These are phyloP conservation scores for Colletotrichum horii DNA, from an alignment of 2,329 filamentous ascomycete species.

Conservation along the genomic window DNA sequence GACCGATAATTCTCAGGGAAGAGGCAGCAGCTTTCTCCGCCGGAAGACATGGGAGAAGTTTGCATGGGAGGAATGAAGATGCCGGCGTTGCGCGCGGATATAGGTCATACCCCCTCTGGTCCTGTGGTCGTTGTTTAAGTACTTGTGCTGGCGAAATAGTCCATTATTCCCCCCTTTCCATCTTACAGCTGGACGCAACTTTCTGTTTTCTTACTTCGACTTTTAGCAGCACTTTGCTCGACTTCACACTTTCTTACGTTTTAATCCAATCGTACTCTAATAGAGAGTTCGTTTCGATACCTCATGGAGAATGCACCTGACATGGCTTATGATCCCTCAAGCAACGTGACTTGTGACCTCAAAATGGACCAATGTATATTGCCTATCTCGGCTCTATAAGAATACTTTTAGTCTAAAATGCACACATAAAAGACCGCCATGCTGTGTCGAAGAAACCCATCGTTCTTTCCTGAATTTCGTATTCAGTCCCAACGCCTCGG, in stretches of 20 bases:
- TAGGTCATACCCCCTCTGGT: slow-evolving; percentile 11
- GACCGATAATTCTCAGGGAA: not conserved
- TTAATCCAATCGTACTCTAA: slow-evolving; percentile 41
- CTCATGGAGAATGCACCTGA: slow-evolving; percentile 30
- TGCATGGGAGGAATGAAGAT: slow-evolving; percentile 1
- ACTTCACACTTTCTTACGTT: slow-evolving; percentile 25
- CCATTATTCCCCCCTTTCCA: slow-evolving; percentile 28
- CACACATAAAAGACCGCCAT: slow-evolving; percentile 2
- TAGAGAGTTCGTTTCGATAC: slow-evolving; percentile 50
- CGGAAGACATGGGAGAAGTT: slow-evolving; percentile 2
- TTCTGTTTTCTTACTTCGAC: slow-evolving; percentile 38
- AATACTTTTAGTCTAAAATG: slow-evolving; percentile 6
- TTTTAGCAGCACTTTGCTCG: slow-evolving; percentile 31
- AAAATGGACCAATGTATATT: not conserved
- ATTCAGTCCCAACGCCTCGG: slow-evolving; percentile 5
- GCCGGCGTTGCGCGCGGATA: slow-evolving; percentile 9
- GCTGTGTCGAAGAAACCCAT: not conserved
- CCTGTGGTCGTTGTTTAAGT: slow-evolving; percentile 16
- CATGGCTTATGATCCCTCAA: slow-evolving; percentile 11
- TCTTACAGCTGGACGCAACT: slow-evolving; percentile 46
- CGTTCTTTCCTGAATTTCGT: not conserved
- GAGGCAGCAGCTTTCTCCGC: not conserved
- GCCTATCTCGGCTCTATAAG: not conserved
- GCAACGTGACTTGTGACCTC: not conserved
- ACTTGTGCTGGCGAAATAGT: slow-evolving; percentile 18